A percentile compares a stretch with the other conserved stretches of the same genome.
These are phyloP conservation scores for Caryopteris hybrid DNA, from an alignment of 305 asterid genomes.

Conservation along the genomic window DNA sequence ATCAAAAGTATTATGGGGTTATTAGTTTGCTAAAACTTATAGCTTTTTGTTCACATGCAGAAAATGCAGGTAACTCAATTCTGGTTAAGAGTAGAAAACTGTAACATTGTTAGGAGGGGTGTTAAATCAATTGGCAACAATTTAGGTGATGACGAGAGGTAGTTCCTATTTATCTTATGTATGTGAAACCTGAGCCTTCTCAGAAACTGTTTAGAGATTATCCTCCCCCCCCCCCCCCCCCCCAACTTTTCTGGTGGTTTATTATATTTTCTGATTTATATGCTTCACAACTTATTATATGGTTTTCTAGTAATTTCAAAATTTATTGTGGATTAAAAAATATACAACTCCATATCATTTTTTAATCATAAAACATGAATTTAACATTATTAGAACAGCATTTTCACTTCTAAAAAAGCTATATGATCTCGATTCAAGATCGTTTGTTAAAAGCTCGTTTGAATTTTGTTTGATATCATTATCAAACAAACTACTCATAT, in stretches of 20 bases:
- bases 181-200: background rate
- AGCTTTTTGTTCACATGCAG: constrained; percentile 24
- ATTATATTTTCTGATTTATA: background rate
- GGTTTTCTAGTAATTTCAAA: no score
- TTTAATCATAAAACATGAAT: no score
- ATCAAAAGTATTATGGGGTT: background rate
- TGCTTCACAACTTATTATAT: no score
- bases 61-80: constrained; percentile 15
- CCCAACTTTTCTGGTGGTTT: background rate
- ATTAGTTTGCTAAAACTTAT: background rate
- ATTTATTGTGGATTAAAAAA: no score
- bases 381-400: no score
- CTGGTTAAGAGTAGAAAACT: constrained; percentile 1
- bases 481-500: no score
- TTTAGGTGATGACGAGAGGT: background rate
- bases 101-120: constrained; percentile 12
- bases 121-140: background rate
- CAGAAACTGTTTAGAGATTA: constrained; percentile 2
- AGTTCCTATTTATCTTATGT: background rate
- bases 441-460: no score
- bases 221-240: no score
- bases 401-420: no score
- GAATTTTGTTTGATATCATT: no score
- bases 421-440: no score
- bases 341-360: no score